A percentile compares a stretch with the other conserved stretches of the same genome.
Conservation (phyloP, 2,329 filamentous ascomycete genomes). For the Neofusicoccum umdonicola region DNA sequence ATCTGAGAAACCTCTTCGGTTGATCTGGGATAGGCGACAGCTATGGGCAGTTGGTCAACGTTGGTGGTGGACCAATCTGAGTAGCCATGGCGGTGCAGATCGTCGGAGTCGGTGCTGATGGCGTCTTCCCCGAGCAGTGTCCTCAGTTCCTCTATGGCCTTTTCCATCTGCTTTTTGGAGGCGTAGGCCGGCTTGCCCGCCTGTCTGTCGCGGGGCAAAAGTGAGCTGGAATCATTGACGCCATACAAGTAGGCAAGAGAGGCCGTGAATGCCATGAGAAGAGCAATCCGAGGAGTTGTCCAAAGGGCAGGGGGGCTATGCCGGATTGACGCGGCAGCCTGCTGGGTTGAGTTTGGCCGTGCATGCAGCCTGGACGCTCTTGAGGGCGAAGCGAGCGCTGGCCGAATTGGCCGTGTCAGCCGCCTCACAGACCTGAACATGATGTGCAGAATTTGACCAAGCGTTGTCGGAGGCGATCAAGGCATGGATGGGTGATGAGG, state of each 20-base stretch:
- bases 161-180: slow-evolving; percentile 50
- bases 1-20: slow-evolving; percentile 66
- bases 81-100: slow-evolving; percentile 64
- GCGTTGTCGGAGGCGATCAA: too few species aligned
- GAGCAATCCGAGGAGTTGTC: slow-evolving; percentile 48
- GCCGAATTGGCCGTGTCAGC: slow-evolving; percentile 25
- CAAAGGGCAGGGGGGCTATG: slow-evolving; percentile 38
- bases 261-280: slow-evolving; percentile 51
- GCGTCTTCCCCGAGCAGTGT: slow-evolving; percentile 55
- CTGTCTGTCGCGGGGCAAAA: slow-evolving; percentile 29
- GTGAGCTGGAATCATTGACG: slow-evolving; percentile 31
- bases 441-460: not conserved
- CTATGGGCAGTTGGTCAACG: slow-evolving; percentile 60
- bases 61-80: slow-evolving; percentile 72
- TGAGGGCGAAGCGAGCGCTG: slow-evolving; percentile 19
- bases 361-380: slow-evolving; percentile 26
- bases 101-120: slow-evolving; percentile 63
- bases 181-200: slow-evolving; percentile 46
- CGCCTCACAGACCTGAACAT: slow-evolving; percentile 33
- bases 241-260: slow-evolving; percentile 53
- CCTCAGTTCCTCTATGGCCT: slow-evolving; percentile 56
- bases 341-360: slow-evolving; percentile 28
- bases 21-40: slow-evolving; percentile 62
- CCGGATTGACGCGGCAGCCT: slow-evolving; percentile 21
- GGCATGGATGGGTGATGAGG: too few species aligned